Evolutionary conservation across 2,329 filamentous ascomycete genomes (phyloP), one percentile per base, ranked within the genome.

Genomic region (Ceratocystis ficicola): DNA sequence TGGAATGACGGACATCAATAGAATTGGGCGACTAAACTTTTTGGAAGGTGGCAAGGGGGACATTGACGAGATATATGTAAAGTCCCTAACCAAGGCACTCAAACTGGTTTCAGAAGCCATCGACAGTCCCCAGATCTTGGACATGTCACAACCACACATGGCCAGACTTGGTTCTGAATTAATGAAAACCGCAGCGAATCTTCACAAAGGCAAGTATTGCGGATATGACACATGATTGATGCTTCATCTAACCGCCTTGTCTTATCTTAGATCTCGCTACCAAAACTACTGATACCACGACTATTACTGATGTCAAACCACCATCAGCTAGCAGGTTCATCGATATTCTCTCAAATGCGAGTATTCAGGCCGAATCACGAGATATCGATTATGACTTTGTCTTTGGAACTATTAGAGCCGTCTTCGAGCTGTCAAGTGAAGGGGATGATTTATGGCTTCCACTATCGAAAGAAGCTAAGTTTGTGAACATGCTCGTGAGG

Each of bases 101-200:
- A 76, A 75, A 5, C 76, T 87, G 32, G 74, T 88, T 25, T 80
- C 86, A 41, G 76, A 80, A 20, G 85, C 85, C 5, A 79, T 90
- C 62, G 83, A 81, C 12, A 81, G 86, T 67, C 75, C 79, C 28
- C 76, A 81, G 22, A 76, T 87, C 68, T 74, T 81, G 15, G 76
- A 78, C 7, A 46, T 60, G 17, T 59, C 63, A n/a, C 50, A 65
- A 22, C 63, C 52, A 7, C 32, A 36, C n/a, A 59, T 65, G 36
- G 41, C 36, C 17, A 36, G 60, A 10, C 32, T 65, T 44, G 63
- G 63, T 5, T 17, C 28, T 12, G 63, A 67, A 28, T 46, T 68
- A 22, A 67, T 68, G 64, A 20, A 30, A 22, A 60, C 63, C 8
- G n/a, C 55, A 70, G 5, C 76, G 80, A 66, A 71, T 72, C 5